Evolutionary conservation across 1,139 yeast species (phyloP), one percentile per base, ranked within the genome.

Genomic region (Entelexis sorbosivorans): DNA sequence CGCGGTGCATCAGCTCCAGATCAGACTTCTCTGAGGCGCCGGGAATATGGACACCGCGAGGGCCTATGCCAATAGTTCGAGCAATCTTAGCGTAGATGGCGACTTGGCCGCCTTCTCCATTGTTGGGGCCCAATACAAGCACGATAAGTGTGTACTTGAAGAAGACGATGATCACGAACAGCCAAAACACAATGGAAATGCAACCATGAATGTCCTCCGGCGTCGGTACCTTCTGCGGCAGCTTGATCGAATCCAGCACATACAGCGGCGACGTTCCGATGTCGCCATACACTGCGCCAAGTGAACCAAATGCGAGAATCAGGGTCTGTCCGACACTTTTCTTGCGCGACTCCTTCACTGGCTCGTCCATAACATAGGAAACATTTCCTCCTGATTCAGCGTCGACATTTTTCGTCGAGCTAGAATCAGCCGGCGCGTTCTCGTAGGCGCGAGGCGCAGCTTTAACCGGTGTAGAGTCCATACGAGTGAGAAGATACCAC

Each of bases 251-350:
- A 53, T 75, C 69, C 55, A 74, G 63, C 11, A 73, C 75, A 61
- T 78, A 78, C 53, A 78, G 65, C 1, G 82, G 82, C 13, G 81
- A 75, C 5, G 82, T 78, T 32, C 80, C 81, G 50, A 78, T 65
- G 63, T 78, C 82, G 55, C 83, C 82, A 61, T 77, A 78, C 47
- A 78, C 75, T 14, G 79, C 77, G 31, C 82, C 82, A 38, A 78
- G 66, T 2, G 63, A 57, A 45, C 60, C 63, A 44, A 60, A 60
- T 3, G 63, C 57, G 16, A 62, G 55, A 6, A 43, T 7, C 3
- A 50, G 35, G 1, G 44, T 39, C 22, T 43, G 48, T 8, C 38
- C 19, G 11, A 28, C 39, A 5, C 24, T 34, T 14, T 31, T 32
- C 5, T n/a, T 13, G 19, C 29, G 28, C 13, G 26, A 13, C 5